Conservation (phyloP, 2,329 filamentous ascomycete species). For the Penicillium fuscoglaucum region DNA sequence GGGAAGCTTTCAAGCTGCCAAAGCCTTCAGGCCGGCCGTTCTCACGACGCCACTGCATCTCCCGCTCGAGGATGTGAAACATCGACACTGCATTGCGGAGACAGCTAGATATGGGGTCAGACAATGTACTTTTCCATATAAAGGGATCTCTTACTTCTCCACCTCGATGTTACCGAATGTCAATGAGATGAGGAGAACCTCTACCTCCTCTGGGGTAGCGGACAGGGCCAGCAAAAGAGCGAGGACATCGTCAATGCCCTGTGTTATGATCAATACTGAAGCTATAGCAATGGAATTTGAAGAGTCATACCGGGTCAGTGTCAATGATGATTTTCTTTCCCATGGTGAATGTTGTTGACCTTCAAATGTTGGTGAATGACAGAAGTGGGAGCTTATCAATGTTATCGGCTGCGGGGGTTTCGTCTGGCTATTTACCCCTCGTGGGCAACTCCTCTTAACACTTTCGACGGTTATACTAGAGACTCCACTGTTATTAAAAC, state of each 20-base stretch:
- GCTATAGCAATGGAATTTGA: not conserved
- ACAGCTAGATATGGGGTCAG: conserved; percentile 56
- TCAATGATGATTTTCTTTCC: conserved; percentile 87
- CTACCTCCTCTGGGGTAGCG: conserved; percentile 77
- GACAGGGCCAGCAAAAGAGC: conserved; percentile 85
- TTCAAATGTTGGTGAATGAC: not conserved
- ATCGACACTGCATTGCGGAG: conserved; percentile 84
- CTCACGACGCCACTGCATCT: conserved; percentile 76
- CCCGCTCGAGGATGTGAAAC: conserved; percentile 89
- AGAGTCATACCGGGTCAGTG: conserved; percentile 79
- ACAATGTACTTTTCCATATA: too few species aligned
- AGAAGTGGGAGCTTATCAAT: conserved; percentile 13
- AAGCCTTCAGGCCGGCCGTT: conserved; percentile 70
- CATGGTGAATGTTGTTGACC: conserved; percentile 47
- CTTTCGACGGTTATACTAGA: not conserved
- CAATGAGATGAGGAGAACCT: conserved; percentile 80
- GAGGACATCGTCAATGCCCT: conserved; percentile 86
- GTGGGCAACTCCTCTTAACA: not conserved
- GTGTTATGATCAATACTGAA: not conserved
- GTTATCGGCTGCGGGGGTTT: conserved; percentile 13
- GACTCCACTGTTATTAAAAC: not conserved
- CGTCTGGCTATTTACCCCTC: not conserved
- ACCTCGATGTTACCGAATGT: conserved; percentile 94
- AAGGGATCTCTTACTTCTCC: conserved; percentile 59
- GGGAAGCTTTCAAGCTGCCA: conserved; percentile 67